Base-by-base conservation (phyloP, 169 alveolate species). In the Theileria luwenshuni region DNA sequence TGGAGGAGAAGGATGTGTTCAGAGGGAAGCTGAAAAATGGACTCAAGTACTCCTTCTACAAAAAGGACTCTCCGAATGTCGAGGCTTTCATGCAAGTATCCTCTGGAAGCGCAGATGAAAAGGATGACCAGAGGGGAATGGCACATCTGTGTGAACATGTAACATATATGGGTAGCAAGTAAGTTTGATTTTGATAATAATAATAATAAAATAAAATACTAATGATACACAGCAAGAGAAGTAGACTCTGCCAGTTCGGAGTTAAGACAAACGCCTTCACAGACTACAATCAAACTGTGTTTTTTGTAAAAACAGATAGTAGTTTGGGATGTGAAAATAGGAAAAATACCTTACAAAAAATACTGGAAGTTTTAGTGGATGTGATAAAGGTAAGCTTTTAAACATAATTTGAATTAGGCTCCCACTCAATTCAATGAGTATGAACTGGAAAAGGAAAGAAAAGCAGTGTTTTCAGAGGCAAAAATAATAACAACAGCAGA, bases 71-170 rank as follows among this genome's bases (percentile, higher is more conserved):
- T 15, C 91, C 93, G 41, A 83, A 84, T 41, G 21, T 81, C 17
- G 85, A 74, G 69, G 89, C 92, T 10, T 90, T 88, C 70, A 72
- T 92, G 83, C 94, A 92, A 28, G 83, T 92, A 51, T 86, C 84
- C 45, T 87, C 93, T 25, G 96, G 96, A 49, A 76, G 92, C 71
- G 92, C 92, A 17, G 89, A 90, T 35, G 96, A 92, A 73, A 72
- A 75, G 48, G 93, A 90, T 23, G 76, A 67, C 72, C 93, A 92
- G 76, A 90, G 89, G 30, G 96, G 96, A 47, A 83, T 92, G 49
- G 94, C 94, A 23, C 96, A 92, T 72, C 73, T 92, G 19, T 92
- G 96, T 59, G 96, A 92, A 51, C 96, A 92, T 68, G 89, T 92
- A 35, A 84, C 91, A 21, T 92, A 86, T 74, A 92, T 92, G 96